phyloP scores from a whole-genome alignment of 306 rosid species.

The Vigna angularis region DNA sequence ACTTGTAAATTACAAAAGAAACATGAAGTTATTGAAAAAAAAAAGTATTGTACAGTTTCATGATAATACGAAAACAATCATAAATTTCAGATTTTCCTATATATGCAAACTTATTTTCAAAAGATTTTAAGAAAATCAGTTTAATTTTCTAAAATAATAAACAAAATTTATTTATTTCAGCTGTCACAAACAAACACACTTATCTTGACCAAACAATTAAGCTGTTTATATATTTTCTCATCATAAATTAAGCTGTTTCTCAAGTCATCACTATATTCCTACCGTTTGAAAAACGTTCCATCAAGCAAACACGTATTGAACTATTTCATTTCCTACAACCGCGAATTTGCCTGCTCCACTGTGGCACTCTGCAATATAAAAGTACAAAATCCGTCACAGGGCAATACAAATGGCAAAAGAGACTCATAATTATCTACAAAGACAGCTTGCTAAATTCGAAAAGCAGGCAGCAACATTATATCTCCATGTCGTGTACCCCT shows the following conservation, averaged over 20 bases:
- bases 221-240: neutral
- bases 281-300: neutral
- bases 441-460: neutral
- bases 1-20: too few species aligned
- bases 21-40: too few species aligned
- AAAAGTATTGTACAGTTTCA: too few species aligned
- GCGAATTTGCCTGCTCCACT: conserved; percentile 48
- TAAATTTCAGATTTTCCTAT: too few species aligned
- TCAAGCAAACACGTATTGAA: neutral
- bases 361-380: conserved; percentile 49
- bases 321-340: conserved; percentile 37
- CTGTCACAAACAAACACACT: too few species aligned
- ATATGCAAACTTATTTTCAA: too few species aligned
- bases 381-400: conserved; percentile 40
- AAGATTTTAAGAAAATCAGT: too few species aligned
- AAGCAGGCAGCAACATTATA: neutral
- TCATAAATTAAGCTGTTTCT: conserved; percentile 23
- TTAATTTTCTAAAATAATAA: too few species aligned
- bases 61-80: too few species aligned
- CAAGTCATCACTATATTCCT: conserved; percentile 24
- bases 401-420: conserved; percentile 7
- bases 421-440: neutral
- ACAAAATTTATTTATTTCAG: too few species aligned
- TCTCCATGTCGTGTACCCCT: neutral
- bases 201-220: too few species aligned